These are phyloP conservation scores for Lactarius evosmus DNA, from an alignment of 768 basidiomycete genomes.

Conservation along the genomic window DNA sequence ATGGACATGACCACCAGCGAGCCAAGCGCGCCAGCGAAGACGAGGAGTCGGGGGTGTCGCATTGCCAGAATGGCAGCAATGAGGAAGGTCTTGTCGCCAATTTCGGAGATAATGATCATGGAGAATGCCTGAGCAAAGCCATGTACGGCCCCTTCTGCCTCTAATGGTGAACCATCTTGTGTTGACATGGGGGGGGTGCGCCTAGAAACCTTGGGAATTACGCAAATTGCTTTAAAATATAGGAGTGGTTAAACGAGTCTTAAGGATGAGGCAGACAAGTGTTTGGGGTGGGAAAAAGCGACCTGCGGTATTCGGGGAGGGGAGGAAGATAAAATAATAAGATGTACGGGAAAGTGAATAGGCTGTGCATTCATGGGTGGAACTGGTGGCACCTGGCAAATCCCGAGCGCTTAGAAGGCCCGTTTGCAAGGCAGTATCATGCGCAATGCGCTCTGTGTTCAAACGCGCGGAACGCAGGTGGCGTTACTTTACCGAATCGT, in stretches of 20 bases:
- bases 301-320: neutral
- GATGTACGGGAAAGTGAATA: neutral
- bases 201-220: neutral
- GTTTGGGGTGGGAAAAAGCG: neutral
- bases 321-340: neutral
- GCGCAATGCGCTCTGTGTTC: too few relatives aligned
- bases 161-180: neutral
- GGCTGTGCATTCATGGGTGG: slow-evolving; percentile 10
- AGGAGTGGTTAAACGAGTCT: neutral
- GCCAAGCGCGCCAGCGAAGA: slow-evolving; percentile 86
- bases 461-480: too few relatives aligned
- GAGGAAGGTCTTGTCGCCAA: slow-evolving; percentile 93
- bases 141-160: slow-evolving; percentile 38
- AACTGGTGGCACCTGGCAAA: neutral
- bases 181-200: slow-evolving; percentile 11
- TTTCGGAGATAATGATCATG: slow-evolving; percentile 92
- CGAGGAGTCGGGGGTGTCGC: slow-evolving; percentile 81
- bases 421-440: too few relatives aligned
- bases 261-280: neutral
- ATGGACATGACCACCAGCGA: slow-evolving; percentile 92
- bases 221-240: neutral
- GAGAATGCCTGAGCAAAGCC: slow-evolving; percentile 75
- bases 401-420: neutral
- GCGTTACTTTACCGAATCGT: too few relatives aligned
- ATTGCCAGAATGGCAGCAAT: slow-evolving; percentile 90